Base-by-base conservation (phyloP, 768 basidiomycete genomes). In the Boletus eberwhitei region DNA sequence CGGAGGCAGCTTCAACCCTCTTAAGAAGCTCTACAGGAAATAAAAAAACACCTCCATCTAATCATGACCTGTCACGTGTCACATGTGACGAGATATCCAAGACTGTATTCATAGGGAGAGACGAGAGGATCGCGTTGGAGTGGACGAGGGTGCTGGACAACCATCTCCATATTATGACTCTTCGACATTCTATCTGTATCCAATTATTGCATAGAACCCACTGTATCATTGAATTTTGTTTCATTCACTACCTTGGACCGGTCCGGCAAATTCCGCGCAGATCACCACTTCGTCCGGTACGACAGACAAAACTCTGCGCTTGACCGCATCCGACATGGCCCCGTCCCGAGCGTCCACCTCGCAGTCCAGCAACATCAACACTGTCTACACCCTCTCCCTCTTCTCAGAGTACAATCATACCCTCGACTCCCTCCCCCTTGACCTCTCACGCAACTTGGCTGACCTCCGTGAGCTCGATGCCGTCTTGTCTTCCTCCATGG, bases 401-500 rank as follows among this genome's bases (percentile, higher is more conserved):
- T 83, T 93, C 63, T 77, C 82, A 53, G 91, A 94, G 70, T 93
- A 92, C 76, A 86, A 86, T 16, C 93, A 98, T 72, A 86, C 88
- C 26, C 87, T 98, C 71, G 95, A 97, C 75, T 82, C 93, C 21
- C 83, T 98, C 52, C 96, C 96, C 54, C 80, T 90, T 59, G 93
- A 97, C 73, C 86, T 99, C 72, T 96, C 96, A 13, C 86, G 92
- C 71, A 87, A 86, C 72, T 91, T 97, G 71, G 91, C 89, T 12
- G 97, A 99, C 79, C 84, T 99, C 50, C 90, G 94, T 59, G 97
- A 99, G 75, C 90, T 99, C 74, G 97, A 98, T 72, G 97, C 96
- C 53, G 97, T 99, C 55, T 83, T 99, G 62, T 94, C 93, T 61
- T 78, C 89, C 41, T 92, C 92, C 58, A 88, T 96, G 73, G 70